phyloP scores from a whole-genome alignment of 352 stramenopile genomes.

The Phytophthora quininea region DNA sequence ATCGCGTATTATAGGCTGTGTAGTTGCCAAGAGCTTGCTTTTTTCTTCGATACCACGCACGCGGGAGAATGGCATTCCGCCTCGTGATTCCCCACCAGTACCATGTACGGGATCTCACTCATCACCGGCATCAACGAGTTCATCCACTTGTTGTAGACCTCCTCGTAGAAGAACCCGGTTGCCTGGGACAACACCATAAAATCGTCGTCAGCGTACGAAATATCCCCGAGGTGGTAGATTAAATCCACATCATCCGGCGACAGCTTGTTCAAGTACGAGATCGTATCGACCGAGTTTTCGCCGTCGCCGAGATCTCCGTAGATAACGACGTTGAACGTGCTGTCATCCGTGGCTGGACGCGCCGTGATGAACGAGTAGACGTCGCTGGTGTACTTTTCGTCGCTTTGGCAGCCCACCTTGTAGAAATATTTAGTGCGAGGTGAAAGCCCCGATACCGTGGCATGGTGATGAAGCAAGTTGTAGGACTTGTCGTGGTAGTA shows the following conservation, averaged over 20 bases:
- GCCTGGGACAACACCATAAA: constrained; percentile 29
- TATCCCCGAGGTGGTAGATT: constrained; percentile 77
- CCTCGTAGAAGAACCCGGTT: constrained; percentile 84
- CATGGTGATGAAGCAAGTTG: constrained; percentile 53
- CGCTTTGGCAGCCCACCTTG: constrained; percentile 42
- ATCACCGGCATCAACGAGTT: constrained; percentile 60
- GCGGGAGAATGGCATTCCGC: constrained; percentile 81
- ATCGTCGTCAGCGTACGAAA: constrained; percentile 53
- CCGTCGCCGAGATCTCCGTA: constrained; percentile 64
- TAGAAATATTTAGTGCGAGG: constrained; percentile 55
- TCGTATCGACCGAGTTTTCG: constrained; percentile 42
- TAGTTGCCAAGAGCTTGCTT: constrained; percentile 78
- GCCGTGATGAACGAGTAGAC: constrained; percentile 45
- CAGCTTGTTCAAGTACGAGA: constrained; percentile 47
- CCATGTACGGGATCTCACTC: constrained; percentile 83
- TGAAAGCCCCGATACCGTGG: constrained; percentile 27
- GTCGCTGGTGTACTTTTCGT: constrained; percentile 35
- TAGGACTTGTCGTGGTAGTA: constrained; percentile 64
- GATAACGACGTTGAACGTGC: constrained; percentile 52
- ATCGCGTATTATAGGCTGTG: constrained; percentile 83
- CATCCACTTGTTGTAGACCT: constrained; percentile 89
- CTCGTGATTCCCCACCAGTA: constrained; percentile 87
- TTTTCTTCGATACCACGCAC: constrained; percentile 60
- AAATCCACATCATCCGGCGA: constrained; percentile 48
- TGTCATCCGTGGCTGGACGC: constrained; percentile 23